Percentiles rank a stretch among this genome's conserved stretches.
phyloP scores from a whole-genome alignment of 345 rosid genomes.

The Erodium maritimum region DNA sequence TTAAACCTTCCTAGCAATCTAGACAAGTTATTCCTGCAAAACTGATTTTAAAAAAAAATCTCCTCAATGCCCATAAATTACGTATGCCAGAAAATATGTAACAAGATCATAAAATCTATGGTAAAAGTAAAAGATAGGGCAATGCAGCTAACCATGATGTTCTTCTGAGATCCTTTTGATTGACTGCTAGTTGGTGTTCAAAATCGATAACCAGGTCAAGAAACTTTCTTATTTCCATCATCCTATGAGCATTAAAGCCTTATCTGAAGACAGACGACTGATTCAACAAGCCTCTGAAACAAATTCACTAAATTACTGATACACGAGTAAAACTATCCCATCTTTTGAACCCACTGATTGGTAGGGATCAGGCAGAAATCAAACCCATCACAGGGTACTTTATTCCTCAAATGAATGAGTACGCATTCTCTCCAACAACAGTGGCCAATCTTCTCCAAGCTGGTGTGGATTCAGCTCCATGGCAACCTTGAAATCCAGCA shows the following conservation, averaged over 20 bases:
- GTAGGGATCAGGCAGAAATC: slow-evolving; percentile 2
- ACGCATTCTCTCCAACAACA: slow-evolving; percentile 35
- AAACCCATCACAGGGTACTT: slow-evolving; percentile 6
- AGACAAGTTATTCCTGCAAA: slow-evolving; percentile 27
- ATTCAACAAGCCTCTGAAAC: neutral
- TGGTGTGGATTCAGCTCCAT: slow-evolving; percentile 41
- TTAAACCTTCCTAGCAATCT: slow-evolving; percentile 21
- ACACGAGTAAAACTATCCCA: slow-evolving; percentile 1
- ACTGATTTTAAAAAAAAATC: slow-evolving; percentile 15
- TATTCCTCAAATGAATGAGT: slow-evolving; percentile 13
- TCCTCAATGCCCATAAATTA: slow-evolving; percentile 20
- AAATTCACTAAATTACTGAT: neutral
- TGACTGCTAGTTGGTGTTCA: slow-evolving; percentile 14
- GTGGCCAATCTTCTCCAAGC: slow-evolving; percentile 41
- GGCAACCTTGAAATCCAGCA: slow-evolving; percentile 23
- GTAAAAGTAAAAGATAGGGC: slow-evolving; percentile 17
- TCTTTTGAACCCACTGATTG: slow-evolving; percentile 10
- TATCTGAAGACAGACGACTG: neutral
- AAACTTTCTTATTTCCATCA: neutral
- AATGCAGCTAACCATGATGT: slow-evolving; percentile 14
- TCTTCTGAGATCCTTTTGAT: slow-evolving; percentile 14
- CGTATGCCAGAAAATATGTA: slow-evolving; percentile 15
- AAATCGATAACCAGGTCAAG: slow-evolving; percentile 9
- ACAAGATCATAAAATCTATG: slow-evolving; percentile 13
- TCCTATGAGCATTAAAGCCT: neutral